Evolutionary conservation across 306 rosid genomes (phyloP), one percentile per base, ranked within the genome.

Genomic region (Lablab purpureus): DNA sequence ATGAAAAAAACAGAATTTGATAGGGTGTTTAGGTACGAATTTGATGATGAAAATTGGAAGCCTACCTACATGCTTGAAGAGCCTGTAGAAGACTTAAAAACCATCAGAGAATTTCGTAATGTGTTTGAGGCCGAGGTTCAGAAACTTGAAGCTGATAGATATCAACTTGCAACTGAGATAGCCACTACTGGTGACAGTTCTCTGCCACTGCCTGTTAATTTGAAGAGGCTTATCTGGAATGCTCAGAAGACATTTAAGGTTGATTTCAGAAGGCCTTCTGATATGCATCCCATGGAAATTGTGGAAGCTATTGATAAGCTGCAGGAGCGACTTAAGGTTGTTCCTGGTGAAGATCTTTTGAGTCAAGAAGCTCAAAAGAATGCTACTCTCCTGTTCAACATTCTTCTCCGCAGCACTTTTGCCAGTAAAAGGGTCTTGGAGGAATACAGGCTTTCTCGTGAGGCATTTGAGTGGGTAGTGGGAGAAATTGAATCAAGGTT

Each of bases 281-380:
- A 93, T 80, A 92, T 95, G 99, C 99, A 95, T 67, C 99, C 99
- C 0, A 93, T 95, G 99, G 99, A 95, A 87, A 93, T 95, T 21
- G 99, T 95, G 59, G 99, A 95, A 86, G 99, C 99, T 74, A 90
- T 95, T 84, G 99, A 95, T 80, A 95, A 95, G 83, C 99, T 95
- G 22, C 99, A 95, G 77, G 99, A 95, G 88, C 88, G 99, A 82
- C 86, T 95, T 79, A 95, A 72, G 87, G 99, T 95, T 71, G 99
- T 95, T 71, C 99, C 98, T 22, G 99, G 99, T 63, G 99, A 95
- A 1, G 99, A 95, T 80, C 79, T 83, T 49, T 80, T 95, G 85
- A 95, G 99, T 79, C 97, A 90, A 67, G 98, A 93, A 73, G 99
- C 99, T 55, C 99, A 95, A 73, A 95, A 95, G 87, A 95, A 95